Evolutionary conservation across 1,284 basidiomycete genomes (phyloP).

Genomic region (Heterobasidion irregulare): DNA sequence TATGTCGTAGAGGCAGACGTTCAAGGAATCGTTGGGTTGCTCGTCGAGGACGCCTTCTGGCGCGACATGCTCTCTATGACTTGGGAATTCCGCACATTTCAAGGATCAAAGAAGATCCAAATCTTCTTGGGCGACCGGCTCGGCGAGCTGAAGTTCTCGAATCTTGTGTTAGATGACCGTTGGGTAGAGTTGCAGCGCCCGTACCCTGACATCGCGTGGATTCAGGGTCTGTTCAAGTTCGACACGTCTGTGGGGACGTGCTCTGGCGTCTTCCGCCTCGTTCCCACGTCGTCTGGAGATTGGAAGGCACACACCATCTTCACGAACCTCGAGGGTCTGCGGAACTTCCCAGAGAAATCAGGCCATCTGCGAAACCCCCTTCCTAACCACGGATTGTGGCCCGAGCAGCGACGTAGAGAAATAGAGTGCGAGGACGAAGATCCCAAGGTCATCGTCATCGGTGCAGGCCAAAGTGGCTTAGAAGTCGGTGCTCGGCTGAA

Average conservation of each 20-base stretch:
- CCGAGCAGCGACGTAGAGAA: conserved; percentile 29
- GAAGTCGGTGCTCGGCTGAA: conserved; percentile 52
- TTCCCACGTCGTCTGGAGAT: conserved; percentile 34
- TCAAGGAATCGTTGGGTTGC: conserved; percentile 26
- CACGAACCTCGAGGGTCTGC: conserved; percentile 51
- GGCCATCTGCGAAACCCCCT: conserved; percentile 27
- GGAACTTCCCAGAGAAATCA: conserved; percentile 37
- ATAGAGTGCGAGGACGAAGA: conserved; percentile 27
- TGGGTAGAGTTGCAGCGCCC: conserved; percentile 30
- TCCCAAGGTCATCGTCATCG: conserved; percentile 47
- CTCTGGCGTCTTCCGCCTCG: conserved; percentile 45
- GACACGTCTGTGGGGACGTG: conserved; percentile 39
- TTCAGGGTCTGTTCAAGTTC: conserved; percentile 52
- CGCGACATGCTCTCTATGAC: conserved; percentile 55
- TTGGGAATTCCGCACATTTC: conserved; percentile 61
- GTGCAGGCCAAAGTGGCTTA: conserved; percentile 61
- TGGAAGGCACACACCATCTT: conserved; percentile 57
- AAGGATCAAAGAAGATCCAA: conserved; percentile 30
- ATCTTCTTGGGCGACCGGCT: conserved; percentile 40
- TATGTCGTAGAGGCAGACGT: conserved; percentile 26
- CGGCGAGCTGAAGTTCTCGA: conserved; percentile 21
- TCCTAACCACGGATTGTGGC: conserved; percentile 35
- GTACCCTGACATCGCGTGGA: conserved; percentile 51
- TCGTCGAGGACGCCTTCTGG: conserved; percentile 43
- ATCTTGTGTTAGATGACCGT: conserved; percentile 29